Evolutionary conservation across 169 alveolate genomes (phyloP).

Genomic region (Eimeria acervulina): DNA sequence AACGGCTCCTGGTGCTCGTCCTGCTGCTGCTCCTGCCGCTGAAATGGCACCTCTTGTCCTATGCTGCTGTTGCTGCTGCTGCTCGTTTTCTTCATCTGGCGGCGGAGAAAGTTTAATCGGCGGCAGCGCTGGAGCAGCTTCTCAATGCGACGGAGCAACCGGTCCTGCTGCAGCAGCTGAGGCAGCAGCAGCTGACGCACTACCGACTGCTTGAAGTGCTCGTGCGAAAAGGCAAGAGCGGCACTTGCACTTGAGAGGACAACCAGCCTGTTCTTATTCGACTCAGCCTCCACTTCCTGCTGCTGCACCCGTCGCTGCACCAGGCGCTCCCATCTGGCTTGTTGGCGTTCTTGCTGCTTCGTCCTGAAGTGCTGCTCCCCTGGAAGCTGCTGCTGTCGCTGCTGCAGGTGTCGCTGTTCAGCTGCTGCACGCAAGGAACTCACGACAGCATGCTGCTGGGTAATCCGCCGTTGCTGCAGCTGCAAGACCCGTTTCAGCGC

Average conservation of each 20-base stretch:
- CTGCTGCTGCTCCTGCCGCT: conserved; percentile 39
- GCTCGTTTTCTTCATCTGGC: conserved; percentile 43
- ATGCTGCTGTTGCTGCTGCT: neutral
- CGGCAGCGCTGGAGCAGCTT: conserved; percentile 73
- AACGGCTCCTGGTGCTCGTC: conserved; percentile 27
- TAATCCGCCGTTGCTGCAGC: conserved; percentile 59
- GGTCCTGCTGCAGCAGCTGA: conserved; percentile 64
- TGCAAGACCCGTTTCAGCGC: conserved; percentile 31
- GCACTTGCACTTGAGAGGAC: neutral
- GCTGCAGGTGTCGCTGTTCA: conserved; percentile 21
- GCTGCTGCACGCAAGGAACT: neutral
- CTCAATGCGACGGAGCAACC: conserved; percentile 53
- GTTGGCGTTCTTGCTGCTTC: conserved; percentile 53
- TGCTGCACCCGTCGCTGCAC: conserved; percentile 68
- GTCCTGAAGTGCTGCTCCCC: neutral
- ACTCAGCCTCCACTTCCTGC: conserved; percentile 51
- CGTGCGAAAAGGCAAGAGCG: conserved; percentile 1
- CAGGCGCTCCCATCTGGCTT: conserved; percentile 5
- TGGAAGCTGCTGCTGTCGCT: neutral
- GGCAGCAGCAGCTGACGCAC: conserved; percentile 76
- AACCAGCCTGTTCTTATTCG: neutral
- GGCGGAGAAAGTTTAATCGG: conserved; percentile 57
- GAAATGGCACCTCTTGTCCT: neutral
- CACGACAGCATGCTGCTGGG: conserved; percentile 28
- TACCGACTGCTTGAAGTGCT: conserved; percentile 31